Evolutionary conservation across 306 rosid species (phyloP).

Genomic region (Cyamopsis tetragonoloba): DNA sequence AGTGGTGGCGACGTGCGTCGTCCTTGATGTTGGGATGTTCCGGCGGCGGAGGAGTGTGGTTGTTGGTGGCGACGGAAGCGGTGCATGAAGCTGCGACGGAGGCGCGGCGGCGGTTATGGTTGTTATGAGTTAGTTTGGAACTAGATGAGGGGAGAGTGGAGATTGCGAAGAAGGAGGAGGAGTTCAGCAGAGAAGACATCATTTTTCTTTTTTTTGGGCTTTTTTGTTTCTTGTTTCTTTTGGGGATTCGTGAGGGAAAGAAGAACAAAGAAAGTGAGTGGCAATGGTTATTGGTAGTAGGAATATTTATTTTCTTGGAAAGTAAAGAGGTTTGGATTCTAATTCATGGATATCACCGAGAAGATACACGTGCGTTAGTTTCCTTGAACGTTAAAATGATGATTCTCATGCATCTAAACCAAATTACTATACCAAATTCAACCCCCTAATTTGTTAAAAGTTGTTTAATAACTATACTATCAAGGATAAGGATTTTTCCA

Average conservation of each 20-base stretch:
- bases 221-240: neutral
- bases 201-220: neutral
- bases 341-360: too few species aligned
- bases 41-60: conserved; percentile 34
- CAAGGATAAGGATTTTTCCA: too few species aligned
- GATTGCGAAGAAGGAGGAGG: too few species aligned
- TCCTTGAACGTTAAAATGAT: too few species aligned
- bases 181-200: conserved; percentile 34
- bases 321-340: too few species aligned
- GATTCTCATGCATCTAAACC: too few species aligned
- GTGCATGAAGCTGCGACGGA: conserved; percentile 22
- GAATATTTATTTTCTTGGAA: too few species aligned
- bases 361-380: too few species aligned
- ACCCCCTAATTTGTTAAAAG: too few species aligned
- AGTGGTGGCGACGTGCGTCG: conserved; percentile 62
- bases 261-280: neutral
- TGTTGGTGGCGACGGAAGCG: conserved; percentile 26
- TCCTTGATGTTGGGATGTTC: conserved; percentile 52
- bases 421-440: too few species aligned
- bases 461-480: too few species aligned
- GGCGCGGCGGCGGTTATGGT: conserved; percentile 9
- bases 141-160: conserved; percentile 24
- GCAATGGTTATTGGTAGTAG: neutral
- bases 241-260: neutral
- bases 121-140: neutral